Percentiles rank a stretch among this genome's conserved stretches.
phyloP scores from a whole-genome alignment of 1,284 basidiomycete species.

The Pseudozyma hubeiensis region DNA sequence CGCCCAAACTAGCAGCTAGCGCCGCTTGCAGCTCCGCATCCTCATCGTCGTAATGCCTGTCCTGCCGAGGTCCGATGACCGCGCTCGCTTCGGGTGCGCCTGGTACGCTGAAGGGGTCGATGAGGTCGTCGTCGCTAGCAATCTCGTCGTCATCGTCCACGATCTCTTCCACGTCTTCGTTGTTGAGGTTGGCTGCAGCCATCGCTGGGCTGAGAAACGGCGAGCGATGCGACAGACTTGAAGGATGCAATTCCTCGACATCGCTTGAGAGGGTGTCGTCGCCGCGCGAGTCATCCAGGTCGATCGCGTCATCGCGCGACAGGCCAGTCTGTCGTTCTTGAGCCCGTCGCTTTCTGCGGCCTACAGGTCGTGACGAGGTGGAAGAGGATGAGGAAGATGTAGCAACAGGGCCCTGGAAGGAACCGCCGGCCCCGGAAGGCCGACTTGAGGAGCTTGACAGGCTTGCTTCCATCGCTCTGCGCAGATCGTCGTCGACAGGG shows the following conservation, averaged over 20 bases:
- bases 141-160: slow-evolving; percentile 42
- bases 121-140: slow-evolving; percentile 40
- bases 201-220: slow-evolving; percentile 50
- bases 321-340: slow-evolving; percentile 47
- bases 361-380: slow-evolving; percentile 26
- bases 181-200: slow-evolving; percentile 40
- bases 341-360: slow-evolving; percentile 35
- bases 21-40: slow-evolving; percentile 63
- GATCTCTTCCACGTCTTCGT: slow-evolving; percentile 50
- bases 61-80: slow-evolving; percentile 38
- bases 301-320: slow-evolving; percentile 42
- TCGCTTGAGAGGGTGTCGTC: slow-evolving; percentile 26
- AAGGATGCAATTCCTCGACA: slow-evolving; percentile 26
- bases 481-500: slow-evolving; percentile 45
- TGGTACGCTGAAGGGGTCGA: slow-evolving; percentile 45
- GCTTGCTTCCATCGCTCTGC: slow-evolving; percentile 49
- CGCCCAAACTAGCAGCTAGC: slow-evolving; percentile 55
- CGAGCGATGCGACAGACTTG: slow-evolving; percentile 33
- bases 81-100: slow-evolving; percentile 51
- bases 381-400: slow-evolving; percentile 17
- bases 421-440: slow-evolving; percentile 24
- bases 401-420: slow-evolving; percentile 1
- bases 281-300: slow-evolving; percentile 35
- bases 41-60: slow-evolving; percentile 61
- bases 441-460: slow-evolving; percentile 21